Percentiles rank a stretch among this genome's conserved stretches.
These are phyloP conservation scores for Vicia faba DNA, from an alignment of 306 rosid species.

Conservation along the genomic window DNA sequence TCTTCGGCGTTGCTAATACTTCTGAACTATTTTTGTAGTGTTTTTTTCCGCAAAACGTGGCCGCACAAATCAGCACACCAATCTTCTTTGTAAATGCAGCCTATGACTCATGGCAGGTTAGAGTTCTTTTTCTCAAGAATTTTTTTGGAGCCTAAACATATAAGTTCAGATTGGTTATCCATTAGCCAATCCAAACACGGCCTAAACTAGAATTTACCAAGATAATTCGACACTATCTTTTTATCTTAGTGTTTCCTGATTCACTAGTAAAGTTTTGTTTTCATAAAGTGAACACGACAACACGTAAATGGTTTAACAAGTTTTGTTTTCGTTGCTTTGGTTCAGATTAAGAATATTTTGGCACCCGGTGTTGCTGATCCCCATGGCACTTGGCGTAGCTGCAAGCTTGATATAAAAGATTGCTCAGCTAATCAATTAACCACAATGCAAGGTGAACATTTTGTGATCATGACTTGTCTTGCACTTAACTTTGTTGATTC, in stretches of 20 bases:
- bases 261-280: too few species aligned
- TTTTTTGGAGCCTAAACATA: too few species aligned
- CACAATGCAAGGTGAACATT: slow-evolving; percentile 63
- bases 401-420: slow-evolving; percentile 71
- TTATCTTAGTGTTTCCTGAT: too few species aligned
- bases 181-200: too few species aligned
- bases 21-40: slow-evolving; percentile 56
- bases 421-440: slow-evolving; percentile 66
- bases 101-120: slow-evolving; percentile 98
- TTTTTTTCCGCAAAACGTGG: slow-evolving; percentile 84
- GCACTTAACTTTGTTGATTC: slow-evolving; percentile 4
- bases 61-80: slow-evolving; percentile 65
- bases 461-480: background rate
- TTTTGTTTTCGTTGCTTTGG: slow-evolving; percentile 16
- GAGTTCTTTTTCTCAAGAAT: slow-evolving; percentile 27
- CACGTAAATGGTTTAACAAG: background rate
- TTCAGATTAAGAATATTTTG: slow-evolving; percentile 81
- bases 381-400: slow-evolving; percentile 69
- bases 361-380: slow-evolving; percentile 93
- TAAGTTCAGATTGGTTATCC: too few species aligned
- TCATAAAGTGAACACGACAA: too few species aligned
- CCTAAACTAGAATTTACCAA: too few species aligned
- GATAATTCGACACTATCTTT: too few species aligned
- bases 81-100: slow-evolving; percentile 90
- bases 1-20: slow-evolving; percentile 24